Conservation (phyloP, 1,284 basidiomycete genomes). For the Mycosarcoma mackinlayi region DNA sequence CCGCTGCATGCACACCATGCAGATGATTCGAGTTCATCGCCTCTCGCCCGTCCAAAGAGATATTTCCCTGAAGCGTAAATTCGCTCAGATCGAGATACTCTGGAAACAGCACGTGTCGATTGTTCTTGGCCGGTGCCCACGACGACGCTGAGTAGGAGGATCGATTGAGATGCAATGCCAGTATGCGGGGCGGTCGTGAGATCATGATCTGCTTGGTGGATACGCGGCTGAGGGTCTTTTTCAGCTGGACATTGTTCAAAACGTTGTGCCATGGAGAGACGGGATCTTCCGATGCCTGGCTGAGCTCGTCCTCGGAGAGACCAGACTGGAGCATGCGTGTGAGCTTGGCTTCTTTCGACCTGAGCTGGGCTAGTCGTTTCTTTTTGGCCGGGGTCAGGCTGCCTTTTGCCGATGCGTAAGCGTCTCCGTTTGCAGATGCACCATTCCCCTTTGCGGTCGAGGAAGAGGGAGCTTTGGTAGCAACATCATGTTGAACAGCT, state of each 20-base stretch:
- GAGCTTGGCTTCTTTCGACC: conserved; percentile 33
- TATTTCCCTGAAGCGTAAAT: conserved; percentile 50
- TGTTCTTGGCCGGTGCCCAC: conserved; percentile 63
- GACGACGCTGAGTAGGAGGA: conserved; percentile 49
- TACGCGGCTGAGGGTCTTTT: conserved; percentile 37
- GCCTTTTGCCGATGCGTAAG: conserved; percentile 15
- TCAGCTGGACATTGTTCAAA: conserved; percentile 31
- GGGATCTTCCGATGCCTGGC: conserved; percentile 21
- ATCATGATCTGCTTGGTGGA: conserved; percentile 66
- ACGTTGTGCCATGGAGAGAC: conserved; percentile 29
- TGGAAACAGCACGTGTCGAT: conserved; percentile 54
- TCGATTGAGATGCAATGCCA: conserved; percentile 64
- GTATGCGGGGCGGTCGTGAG: conserved; percentile 54
- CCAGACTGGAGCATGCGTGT: conserved; percentile 37
- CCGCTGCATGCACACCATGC: background rate
- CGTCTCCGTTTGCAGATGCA: conserved; percentile 14
- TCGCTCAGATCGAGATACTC: conserved; percentile 58
- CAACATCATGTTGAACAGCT: conserved; percentile 18
- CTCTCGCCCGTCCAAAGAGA: conserved; percentile 35
- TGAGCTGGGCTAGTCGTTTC: conserved; percentile 35
- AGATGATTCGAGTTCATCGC: conserved; percentile 19
- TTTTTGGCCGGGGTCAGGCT: conserved; percentile 32
- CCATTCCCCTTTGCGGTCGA: conserved; percentile 21
- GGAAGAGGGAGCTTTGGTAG: conserved; percentile 6
- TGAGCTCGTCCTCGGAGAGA: conserved; percentile 59